Conservation (phyloP, 345 rosid species). For the Bruguiera gymnorhiza region DNA sequence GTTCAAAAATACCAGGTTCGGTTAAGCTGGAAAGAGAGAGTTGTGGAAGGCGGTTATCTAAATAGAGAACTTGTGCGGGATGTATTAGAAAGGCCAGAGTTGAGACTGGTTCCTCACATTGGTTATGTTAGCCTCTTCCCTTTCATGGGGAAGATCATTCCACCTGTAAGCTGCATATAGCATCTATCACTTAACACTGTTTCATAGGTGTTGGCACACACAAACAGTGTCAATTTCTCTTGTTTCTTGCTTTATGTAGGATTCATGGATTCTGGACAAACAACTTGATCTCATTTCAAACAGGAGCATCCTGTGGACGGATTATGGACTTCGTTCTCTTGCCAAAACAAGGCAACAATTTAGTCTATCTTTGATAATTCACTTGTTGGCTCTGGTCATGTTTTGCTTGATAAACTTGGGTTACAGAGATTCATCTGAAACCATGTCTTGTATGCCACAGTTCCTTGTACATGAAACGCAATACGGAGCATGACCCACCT, state of each 20-base stretch:
- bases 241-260: slow-evolving; percentile 33
- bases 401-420: background rate
- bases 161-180: slow-evolving; percentile 57
- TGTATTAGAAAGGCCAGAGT: slow-evolving; percentile 56
- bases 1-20: slow-evolving; percentile 54
- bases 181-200: background rate
- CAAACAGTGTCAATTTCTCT: background rate
- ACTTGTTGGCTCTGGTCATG: background rate
- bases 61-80: slow-evolving; percentile 73
- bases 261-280: slow-evolving; percentile 74
- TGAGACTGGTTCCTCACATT: slow-evolving; percentile 80
- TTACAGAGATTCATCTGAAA: background rate
- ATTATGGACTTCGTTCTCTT: slow-evolving; percentile 90
- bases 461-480: slow-evolving; percentile 85
- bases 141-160: slow-evolving; percentile 77
- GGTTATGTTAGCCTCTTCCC: slow-evolving; percentile 97
- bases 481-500: slow-evolving; percentile 83
- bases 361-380: background rate
- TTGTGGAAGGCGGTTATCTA: slow-evolving; percentile 37
- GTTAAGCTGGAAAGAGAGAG: slow-evolving; percentile 65
- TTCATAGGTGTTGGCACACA: background rate
- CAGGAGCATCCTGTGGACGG: slow-evolving; percentile 66
- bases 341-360: slow-evolving; percentile 67
- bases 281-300: slow-evolving; percentile 85
- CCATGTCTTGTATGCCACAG: slow-evolving; percentile 31